A percentile compares a stretch with the other conserved stretches of the same genome.
Evolutionary conservation across 768 basidiomycete genomes (phyloP).

Genomic region (Rhodotorula taiwanensis): DNA sequence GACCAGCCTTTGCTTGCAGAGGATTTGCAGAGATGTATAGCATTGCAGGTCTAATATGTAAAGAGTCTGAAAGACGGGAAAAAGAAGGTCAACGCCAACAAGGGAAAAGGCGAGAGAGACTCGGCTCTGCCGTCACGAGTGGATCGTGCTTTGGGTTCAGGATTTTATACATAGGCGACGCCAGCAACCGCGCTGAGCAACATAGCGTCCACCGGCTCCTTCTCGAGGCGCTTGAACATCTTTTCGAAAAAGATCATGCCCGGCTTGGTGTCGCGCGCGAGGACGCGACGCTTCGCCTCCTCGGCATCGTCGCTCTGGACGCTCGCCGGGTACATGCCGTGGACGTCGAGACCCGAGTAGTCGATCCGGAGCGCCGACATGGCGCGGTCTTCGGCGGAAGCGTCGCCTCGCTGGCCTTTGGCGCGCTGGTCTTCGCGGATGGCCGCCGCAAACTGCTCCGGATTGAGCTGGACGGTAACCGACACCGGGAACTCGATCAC

Average conservation of each 20-base stretch:
- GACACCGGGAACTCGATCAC: slow-evolving; percentile 65
- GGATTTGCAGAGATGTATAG: no score
- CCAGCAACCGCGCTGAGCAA: slow-evolving; percentile 29
- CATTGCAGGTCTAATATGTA: no score
- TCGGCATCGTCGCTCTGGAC: slow-evolving; percentile 42
- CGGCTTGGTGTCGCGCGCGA: slow-evolving; percentile 48
- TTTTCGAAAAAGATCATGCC: slow-evolving; percentile 68
- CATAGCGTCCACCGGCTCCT: slow-evolving; percentile 54
- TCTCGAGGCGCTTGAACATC: slow-evolving; percentile 66
- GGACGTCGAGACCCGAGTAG: slow-evolving; percentile 72
- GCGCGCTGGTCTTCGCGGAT: slow-evolving; percentile 19
- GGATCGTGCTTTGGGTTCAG: no score
- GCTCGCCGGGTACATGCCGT: slow-evolving; percentile 76
- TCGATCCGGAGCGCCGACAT: slow-evolving; percentile 54
- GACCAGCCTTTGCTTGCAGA: no score
- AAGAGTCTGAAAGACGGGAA: no score
- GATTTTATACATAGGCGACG: slow-evolving; percentile 17
- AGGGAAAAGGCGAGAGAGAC: no score
- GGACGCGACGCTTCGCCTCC: slow-evolving; percentile 48
- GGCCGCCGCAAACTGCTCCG: slow-evolving; percentile 29
- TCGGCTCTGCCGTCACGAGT: no score
- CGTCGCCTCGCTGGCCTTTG: slow-evolving; percentile 41
- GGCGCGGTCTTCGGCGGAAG: slow-evolving; percentile 20
- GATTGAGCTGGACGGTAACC: slow-evolving; percentile 58
- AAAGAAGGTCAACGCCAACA: no score